Base-by-base conservation (phyloP, 345 rosid genomes). In the Reutealis trisperma region DNA sequence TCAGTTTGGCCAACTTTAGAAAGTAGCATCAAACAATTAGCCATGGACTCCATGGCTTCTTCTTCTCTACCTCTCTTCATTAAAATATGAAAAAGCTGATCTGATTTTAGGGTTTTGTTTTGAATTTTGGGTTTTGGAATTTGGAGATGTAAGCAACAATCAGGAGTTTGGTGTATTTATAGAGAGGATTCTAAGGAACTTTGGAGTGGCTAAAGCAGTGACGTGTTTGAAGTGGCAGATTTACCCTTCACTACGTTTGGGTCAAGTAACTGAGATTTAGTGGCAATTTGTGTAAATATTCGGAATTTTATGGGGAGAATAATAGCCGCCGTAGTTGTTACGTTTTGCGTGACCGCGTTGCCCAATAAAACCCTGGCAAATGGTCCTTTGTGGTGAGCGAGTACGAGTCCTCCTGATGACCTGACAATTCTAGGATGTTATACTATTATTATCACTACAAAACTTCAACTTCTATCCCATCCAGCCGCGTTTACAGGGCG, bases 1-100 rank as follows among this genome's bases (percentile, higher is more conserved):
- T 54, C 57, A 4, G 62, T 0, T 69, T 85, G 74, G 24, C 89
- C 94, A 3, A 94, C 89, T 51, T 71, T 89, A 2, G 96, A 91
- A 37, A 94, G 83, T 14, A 91, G 83, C 89, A 93, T 85, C 89
- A 94, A 82, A 70, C 90, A 89, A 6, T 74, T 87, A 10, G 92
- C 97, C 83, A 83, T 84, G 75, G 41, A 37, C 41, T 85, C 84
- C 71, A 81, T 63, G 64, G 78, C 87, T 0, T 16, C 24, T 16
- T 67, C 80, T 60, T 80, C 89, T 80, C 83, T 85, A 34, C 58
- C 81, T 84, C 88, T 90, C 86, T 89, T 88, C 89, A 86, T 83
- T 12, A 37, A n/a, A 18, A 24, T 8, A 22, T 65, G 51, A 37
- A 44, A 30, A 24, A 6, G 49, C 34, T 32, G 10, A 41, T 66